A percentile compares a stretch with the other conserved stretches of the same genome.
These are phyloP conservation scores for Barbatosphaeria neglecta DNA, from an alignment of 495 filamentous ascomycete species.

Conservation along the genomic window DNA sequence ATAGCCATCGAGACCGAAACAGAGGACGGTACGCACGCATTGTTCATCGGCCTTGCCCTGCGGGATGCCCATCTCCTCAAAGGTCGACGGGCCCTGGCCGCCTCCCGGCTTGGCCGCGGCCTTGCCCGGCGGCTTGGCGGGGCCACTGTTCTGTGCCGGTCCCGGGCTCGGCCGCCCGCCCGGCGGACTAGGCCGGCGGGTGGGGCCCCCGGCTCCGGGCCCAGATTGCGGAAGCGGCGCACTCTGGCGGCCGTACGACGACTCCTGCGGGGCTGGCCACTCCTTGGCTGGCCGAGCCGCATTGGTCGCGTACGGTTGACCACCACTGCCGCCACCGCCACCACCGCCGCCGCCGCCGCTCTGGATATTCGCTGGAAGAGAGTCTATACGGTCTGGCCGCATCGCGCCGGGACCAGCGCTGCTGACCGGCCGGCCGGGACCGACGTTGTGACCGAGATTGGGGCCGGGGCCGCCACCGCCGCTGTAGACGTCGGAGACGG, in stretches of 20 bases:
- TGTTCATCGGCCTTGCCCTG: conserved; percentile 67
- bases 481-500: conserved; percentile 14
- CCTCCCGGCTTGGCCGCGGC: too few species aligned
- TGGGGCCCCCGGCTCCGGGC: conserved; percentile 1
- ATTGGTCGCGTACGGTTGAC: too few species aligned
- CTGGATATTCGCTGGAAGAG: conserved; percentile 8
- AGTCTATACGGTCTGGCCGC: conserved; percentile 14
- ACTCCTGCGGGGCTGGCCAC: conserved; percentile 12
- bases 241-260: conserved; percentile 8
- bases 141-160: conserved; percentile 14
- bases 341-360: conserved; percentile 9
- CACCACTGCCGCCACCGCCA: too few species aligned
- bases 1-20: too few species aligned
- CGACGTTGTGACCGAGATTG: too few species aligned
- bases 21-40: conserved; percentile 56
- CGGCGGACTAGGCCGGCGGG: conserved; percentile 5
- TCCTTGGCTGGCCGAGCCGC: conserved; percentile 9
- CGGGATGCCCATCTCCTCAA: conserved; percentile 95
- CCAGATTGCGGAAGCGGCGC: conserved; percentile 8
- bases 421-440: conserved; percentile 6
- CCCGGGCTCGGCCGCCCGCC: conserved; percentile 15
- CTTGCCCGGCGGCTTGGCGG: conserved; percentile 22
- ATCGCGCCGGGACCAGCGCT: conserved; percentile 2
- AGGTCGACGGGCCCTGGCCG: conserved; percentile 84
- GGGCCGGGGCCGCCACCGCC: conserved; percentile 10